Evolutionary conservation across 805 yeast genomes (phyloP).

Genomic region (Lachancea meyersii): DNA sequence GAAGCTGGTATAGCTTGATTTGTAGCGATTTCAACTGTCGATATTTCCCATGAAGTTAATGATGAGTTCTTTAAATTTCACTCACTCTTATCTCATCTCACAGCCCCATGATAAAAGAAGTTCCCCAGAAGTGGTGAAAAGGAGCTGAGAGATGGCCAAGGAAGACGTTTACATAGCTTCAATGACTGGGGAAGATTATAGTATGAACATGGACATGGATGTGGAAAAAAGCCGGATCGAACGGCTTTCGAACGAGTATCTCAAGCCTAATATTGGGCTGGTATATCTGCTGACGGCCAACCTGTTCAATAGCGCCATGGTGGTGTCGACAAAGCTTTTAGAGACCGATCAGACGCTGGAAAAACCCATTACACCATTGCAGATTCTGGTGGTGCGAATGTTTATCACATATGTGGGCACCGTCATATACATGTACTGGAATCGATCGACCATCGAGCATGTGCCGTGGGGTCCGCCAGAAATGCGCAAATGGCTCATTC

Average conservation of each 20-base stretch:
- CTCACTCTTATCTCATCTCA: neutral
- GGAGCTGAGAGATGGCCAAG: neutral
- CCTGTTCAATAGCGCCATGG: slow-evolving; percentile 72
- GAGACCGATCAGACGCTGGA: slow-evolving; percentile 55
- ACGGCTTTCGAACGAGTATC: slow-evolving; percentile 14
- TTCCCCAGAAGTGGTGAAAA: neutral
- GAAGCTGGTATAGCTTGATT: no score
- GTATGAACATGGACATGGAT: neutral
- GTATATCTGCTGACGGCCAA: slow-evolving; percentile 55
- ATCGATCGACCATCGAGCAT: slow-evolving; percentile 41
- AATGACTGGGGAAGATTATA: neutral
- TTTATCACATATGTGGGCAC: slow-evolving; percentile 58
- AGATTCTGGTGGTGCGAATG: slow-evolving; percentile 76
- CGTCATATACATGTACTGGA: slow-evolving; percentile 45
- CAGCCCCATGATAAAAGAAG: neutral
- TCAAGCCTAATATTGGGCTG: slow-evolving; percentile 46
- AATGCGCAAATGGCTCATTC: slow-evolving; percentile 45
- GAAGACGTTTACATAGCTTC: neutral
- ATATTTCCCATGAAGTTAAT: no score
- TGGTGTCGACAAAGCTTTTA: slow-evolving; percentile 65
- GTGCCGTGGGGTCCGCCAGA: slow-evolving; percentile 67
- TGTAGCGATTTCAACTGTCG: no score
- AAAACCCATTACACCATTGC: slow-evolving; percentile 65
- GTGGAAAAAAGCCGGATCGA: slow-evolving; percentile 1
- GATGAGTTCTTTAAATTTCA: neutral